Conservation (phyloP, 2,329 filamentous ascomycete genomes). For the Penicillium sp. region DNA sequence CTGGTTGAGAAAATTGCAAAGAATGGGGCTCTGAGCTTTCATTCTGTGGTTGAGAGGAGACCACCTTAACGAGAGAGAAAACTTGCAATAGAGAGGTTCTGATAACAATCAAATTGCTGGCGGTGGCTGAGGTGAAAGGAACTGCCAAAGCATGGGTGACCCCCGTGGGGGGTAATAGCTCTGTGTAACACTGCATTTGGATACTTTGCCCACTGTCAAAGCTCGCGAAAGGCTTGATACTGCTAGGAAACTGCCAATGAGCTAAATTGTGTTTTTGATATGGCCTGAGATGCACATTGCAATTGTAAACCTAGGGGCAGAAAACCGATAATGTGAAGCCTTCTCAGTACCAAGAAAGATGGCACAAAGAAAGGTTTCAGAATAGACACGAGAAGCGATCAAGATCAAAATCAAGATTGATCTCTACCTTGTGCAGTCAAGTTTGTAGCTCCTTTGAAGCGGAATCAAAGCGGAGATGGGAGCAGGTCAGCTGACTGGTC, state of each 20-base stretch:
- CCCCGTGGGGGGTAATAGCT: constrained; percentile 89
- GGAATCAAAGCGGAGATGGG: constrained; percentile 1
- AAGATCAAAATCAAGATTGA: constrained; percentile 1
- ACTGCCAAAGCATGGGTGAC: constrained; percentile 83
- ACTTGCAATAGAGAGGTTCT: constrained; percentile 92
- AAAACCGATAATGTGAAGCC: background rate
- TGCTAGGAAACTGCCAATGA: constrained; percentile 7
- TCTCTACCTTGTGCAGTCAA: background rate
- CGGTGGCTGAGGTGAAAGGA: constrained; percentile 71
- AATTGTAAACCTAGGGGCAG: constrained; percentile 1
- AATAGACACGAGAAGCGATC: background rate
- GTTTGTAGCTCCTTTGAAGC: constrained; percentile 9
- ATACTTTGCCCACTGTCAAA: background rate
- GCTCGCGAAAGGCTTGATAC: background rate
- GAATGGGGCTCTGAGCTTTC: constrained; percentile 47
- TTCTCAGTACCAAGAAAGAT: background rate
- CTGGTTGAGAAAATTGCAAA: constrained; percentile 61
- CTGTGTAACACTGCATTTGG: constrained; percentile 93
- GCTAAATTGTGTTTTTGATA: constrained; percentile 8
- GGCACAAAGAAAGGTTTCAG: background rate
- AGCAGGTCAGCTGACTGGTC: constrained; percentile 1
- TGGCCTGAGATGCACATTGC: constrained; percentile 13
- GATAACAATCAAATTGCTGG: constrained; percentile 83
- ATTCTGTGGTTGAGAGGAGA: constrained; percentile 49
- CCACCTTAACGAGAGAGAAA: constrained; percentile 69